A percentile compares a stretch with the other conserved stretches of the same genome.
phyloP scores from a whole-genome alignment of 345 rosid genomes.

The Trapa incisa region DNA sequence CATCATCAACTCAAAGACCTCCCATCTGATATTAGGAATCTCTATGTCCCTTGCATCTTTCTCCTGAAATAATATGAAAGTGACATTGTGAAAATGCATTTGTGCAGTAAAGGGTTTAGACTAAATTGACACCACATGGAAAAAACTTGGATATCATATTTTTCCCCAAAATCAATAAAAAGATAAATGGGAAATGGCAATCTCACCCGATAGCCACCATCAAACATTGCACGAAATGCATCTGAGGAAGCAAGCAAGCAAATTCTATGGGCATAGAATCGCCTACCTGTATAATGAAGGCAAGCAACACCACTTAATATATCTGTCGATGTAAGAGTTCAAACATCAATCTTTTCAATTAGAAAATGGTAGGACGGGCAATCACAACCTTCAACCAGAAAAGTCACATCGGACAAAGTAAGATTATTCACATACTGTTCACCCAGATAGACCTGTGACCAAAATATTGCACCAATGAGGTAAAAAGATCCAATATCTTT shows the following conservation, averaged over 20 bases:
- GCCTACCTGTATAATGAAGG: conserved; percentile 46
- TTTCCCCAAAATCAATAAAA: neutral
- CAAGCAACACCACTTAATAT: neutral
- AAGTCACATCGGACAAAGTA: conserved; percentile 87
- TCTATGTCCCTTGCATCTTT: conserved; percentile 96
- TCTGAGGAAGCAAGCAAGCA: conserved; percentile 98
- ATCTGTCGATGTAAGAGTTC: neutral
- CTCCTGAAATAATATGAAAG: conserved; percentile 37
- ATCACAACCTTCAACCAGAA: conserved; percentile 76
- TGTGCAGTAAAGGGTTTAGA: neutral
- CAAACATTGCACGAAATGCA: conserved; percentile 99
- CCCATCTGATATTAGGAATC: conserved; percentile 99
- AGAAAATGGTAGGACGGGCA: neutral
- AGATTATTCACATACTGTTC: conserved; percentile 86
- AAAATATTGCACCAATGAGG: neutral
- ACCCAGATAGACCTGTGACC: conserved; percentile 78
- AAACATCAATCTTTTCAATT: neutral
- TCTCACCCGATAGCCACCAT: conserved; percentile 95
- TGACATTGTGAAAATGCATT: neutral
- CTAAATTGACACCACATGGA: too few relatives aligned
- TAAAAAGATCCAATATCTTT: neutral
- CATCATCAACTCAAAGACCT: conserved; percentile 99
- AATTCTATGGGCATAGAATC: conserved; percentile 91
- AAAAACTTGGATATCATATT: too few relatives aligned
- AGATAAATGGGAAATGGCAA: neutral